These are phyloP conservation scores for Dryas drummondii DNA, from an alignment of 306 rosid genomes.

Conservation along the genomic window DNA sequence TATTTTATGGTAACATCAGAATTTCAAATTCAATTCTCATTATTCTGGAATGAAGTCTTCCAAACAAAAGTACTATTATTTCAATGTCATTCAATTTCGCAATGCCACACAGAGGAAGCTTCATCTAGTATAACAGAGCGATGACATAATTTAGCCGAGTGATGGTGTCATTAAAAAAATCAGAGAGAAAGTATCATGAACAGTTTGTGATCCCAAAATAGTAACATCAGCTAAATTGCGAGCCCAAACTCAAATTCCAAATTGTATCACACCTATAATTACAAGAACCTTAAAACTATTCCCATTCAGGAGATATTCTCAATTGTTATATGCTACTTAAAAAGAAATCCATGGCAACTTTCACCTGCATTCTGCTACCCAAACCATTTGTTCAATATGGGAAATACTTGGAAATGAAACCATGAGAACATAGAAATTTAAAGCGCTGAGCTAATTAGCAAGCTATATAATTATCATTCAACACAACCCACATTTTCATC, in stretches of 20 bases:
- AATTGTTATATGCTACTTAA: background rate
- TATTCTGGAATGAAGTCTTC: background rate
- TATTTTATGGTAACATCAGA: background rate
- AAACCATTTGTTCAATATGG: background rate
- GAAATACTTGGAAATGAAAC: background rate
- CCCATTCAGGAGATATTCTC: background rate
- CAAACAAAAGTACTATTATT: background rate
- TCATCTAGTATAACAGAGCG: background rate
- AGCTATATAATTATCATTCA: background rate
- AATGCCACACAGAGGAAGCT: background rate
- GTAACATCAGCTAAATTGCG: background rate
- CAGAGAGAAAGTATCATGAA: background rate
- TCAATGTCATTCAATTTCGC: background rate
- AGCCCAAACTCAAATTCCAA: background rate
- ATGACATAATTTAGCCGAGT: background rate
- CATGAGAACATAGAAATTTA: background rate
- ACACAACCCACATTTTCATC: background rate
- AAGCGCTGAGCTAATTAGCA: background rate
- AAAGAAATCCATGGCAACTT: background rate
- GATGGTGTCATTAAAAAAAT: background rate
- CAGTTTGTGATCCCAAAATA: background rate
- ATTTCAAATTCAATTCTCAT: background rate
- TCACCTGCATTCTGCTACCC: background rate
- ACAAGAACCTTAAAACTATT: too few relatives aligned
- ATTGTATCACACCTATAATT: background rate